Percentiles rank a stretch among this genome's conserved stretches.
Evolutionary conservation across 306 rosid species (phyloP).

Genomic region (Casuarina equisetifolia): DNA sequence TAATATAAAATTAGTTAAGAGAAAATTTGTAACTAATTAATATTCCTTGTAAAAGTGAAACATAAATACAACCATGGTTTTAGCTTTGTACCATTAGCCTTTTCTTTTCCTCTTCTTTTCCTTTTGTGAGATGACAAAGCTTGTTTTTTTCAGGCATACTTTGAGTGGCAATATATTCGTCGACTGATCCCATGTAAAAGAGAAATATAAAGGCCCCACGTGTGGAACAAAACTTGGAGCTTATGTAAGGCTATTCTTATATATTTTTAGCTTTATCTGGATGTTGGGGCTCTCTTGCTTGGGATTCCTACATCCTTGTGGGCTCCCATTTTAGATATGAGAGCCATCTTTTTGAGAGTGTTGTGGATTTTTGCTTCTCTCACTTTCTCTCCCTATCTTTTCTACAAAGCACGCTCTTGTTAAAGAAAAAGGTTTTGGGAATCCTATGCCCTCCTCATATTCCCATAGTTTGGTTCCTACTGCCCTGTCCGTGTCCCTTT

Average conservation of each 20-base stretch:
- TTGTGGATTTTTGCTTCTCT: conserved; percentile 49
- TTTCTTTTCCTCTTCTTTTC: not conserved
- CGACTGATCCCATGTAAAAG: conserved; percentile 57
- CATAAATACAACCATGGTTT: not conserved
- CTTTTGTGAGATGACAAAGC: conserved; percentile 28
- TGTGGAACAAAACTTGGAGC: conserved; percentile 63
- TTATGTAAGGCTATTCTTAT: conserved; percentile 30
- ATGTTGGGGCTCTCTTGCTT: conserved; percentile 64
- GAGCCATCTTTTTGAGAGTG: conserved; percentile 69
- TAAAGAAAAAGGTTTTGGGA: conserved; percentile 64
- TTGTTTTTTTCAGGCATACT: conserved; percentile 25
- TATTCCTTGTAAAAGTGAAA: no score
- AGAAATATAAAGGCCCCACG: conserved; percentile 73
- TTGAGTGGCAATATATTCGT: conserved; percentile 39
- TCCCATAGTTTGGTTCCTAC: conserved; percentile 64
- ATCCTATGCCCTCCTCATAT: conserved; percentile 88
- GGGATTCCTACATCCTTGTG: conserved; percentile 87
- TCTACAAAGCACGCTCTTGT: conserved; percentile 61
- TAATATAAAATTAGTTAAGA: no score
- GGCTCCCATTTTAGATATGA: conserved; percentile 56
- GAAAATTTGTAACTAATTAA: no score
- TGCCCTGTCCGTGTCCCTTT: conserved; percentile 68
- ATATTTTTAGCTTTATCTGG: conserved; percentile 58
- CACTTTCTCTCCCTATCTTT: conserved; percentile 67
- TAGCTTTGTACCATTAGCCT: not conserved